Evolutionary conservation across 2,329 filamentous ascomycete genomes (phyloP).

Genomic region (Leptographium lundbergii): DNA sequence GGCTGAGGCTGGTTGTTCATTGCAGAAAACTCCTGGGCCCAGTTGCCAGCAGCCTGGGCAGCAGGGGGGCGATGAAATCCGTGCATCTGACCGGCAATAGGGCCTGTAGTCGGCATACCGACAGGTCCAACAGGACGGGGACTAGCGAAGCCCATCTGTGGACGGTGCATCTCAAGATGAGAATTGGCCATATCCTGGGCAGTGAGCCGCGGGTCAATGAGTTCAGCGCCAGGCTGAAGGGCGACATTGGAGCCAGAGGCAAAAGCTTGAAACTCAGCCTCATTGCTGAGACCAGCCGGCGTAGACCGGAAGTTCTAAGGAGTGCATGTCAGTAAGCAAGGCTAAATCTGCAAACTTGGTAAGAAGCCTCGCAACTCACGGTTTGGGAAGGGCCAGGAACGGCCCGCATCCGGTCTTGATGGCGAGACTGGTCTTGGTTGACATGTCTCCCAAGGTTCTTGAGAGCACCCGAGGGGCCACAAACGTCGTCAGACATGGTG

Average conservation of each 20-base stretch:
- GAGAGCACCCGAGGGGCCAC: conserved; percentile 57
- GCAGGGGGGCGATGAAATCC: background rate
- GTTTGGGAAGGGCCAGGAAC: background rate
- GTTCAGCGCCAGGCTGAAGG: background rate
- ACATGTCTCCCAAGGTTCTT: conserved; percentile 62
- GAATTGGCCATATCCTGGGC: background rate
- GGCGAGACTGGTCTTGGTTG: conserved; percentile 53
- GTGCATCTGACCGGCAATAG: background rate
- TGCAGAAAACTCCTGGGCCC: conserved; percentile 9
- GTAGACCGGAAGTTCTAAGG: conserved; percentile 9
- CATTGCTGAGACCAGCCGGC: background rate
- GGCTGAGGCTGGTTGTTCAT: background rate
- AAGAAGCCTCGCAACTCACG: conserved; percentile 5
- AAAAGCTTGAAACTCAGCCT: conserved; percentile 11
- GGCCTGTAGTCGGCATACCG: background rate
- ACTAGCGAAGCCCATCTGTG: background rate
- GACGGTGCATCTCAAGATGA: background rate
- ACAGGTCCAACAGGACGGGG: background rate
- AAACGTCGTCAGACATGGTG: conserved; percentile 36
- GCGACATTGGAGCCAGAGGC: background rate
- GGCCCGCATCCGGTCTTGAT: conserved; percentile 51
- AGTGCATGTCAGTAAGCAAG: background rate
- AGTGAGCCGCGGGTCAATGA: background rate
- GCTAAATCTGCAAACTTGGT: background rate
- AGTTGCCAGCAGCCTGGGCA: background rate